Base-by-base conservation (phyloP, 176 grass and related monocot genomes). In the Musa schizocarpa region DNA sequence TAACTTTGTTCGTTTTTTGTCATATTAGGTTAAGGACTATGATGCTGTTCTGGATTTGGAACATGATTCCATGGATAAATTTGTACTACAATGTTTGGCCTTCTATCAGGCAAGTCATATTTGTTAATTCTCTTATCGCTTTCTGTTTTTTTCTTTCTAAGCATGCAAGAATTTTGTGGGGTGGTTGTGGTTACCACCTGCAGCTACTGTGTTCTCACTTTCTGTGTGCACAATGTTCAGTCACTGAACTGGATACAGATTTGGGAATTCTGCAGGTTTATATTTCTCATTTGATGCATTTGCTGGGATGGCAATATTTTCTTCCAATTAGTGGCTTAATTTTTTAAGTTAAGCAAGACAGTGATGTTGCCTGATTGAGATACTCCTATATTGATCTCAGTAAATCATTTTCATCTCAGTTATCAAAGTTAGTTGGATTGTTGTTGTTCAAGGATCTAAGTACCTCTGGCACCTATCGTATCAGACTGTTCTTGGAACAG, bases 51-150 rank as follows among this genome's bases (percentile, higher is more conserved):
- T 99, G 1, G 88, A 99, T 84, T 86, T 99, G 80, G 95, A 99
- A 62, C 95, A 94, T 80, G 95, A 99, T 86, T 94, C 95, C 63
- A 83, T 94, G 73, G 95, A 99, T 89, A 99, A 99, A 80, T 99
- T 99, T 87, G 86, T 99, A 74, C 81, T 99, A 63, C 95, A 99
- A 69, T 99, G 95, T 72, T 82, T 99, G 78, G 88, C 95, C 27
- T 99, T 99, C 67, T 99, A 94, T 79, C 95, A 99, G 95, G 95
- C 91, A 83, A 27, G 27, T 61, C 69, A 21, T 77, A 16, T 76
- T 13, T 25, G 26, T 77, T 67, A 63, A 9, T 71, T 10, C 43
- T 34, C 13, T 68, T 26, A 2, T 26, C 17, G 10, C n/a, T 63
- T 43, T 43, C 34, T 43, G 34, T 43, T 43, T 43, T 43, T 43